A percentile compares a stretch with the other conserved stretches of the same genome.
Evolutionary conservation across 116 monocot genomes (phyloP).

Genomic region (Trichopus zeylanicus): DNA sequence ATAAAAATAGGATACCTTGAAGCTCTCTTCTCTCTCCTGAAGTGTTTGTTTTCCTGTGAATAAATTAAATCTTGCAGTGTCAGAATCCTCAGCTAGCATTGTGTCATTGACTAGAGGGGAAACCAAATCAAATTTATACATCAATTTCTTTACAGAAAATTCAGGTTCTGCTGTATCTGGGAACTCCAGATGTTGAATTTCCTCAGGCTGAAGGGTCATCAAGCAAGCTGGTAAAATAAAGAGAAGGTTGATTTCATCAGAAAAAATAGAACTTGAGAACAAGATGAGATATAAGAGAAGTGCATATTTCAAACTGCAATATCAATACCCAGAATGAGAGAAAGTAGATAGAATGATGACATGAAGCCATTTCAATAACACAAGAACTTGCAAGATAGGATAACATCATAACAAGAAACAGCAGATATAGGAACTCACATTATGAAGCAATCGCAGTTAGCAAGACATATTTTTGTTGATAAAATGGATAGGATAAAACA

Average conservation of each 20-base stretch:
- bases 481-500: no score
- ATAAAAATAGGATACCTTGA: slow-evolving; percentile 31
- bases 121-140: slow-evolving; percentile 49
- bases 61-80: slow-evolving; percentile 60
- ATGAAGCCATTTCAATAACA: no score
- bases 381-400: no score
- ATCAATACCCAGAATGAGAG: no score
- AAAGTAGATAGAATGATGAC: no score
- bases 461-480: no score
- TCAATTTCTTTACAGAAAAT: slow-evolving; percentile 41
- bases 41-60: slow-evolving; percentile 85
- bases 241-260: neutral
- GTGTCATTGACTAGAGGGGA: slow-evolving; percentile 22
- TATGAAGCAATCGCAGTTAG: no score
- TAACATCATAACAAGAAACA: no score
- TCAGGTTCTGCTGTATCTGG: slow-evolving; percentile 27
- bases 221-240: slow-evolving; percentile 62
- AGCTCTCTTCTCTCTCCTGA: slow-evolving; percentile 80
- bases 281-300: neutral
- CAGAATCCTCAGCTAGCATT: slow-evolving; percentile 4
- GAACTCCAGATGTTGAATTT: slow-evolving; percentile 59
- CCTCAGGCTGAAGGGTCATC: slow-evolving; percentile 53
- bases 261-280: neutral
- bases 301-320: neutral
- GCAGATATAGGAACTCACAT: no score